Base-by-base conservation (phyloP, 169 alveolate species). In the Cryptosporidium meleagridis region DNA sequence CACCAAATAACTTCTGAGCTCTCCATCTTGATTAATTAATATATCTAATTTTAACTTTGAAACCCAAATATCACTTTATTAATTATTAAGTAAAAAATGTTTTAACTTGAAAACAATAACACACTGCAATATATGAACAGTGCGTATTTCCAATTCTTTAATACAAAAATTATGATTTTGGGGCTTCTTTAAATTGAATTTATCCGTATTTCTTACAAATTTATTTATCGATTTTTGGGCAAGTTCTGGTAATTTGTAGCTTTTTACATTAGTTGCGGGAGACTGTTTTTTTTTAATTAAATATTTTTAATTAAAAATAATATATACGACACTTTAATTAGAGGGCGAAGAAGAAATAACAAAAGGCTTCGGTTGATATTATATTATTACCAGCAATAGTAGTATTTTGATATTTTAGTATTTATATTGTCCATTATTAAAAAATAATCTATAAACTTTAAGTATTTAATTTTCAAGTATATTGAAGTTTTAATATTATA, bases 1-100 rank as follows among this genome's bases (percentile, higher is more conserved):
- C 89, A 80, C 89, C 89, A 80, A 80, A 80, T 48, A 26, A 23
- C 21, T 53, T 80, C 89, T 44, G 62, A 39, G 14, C 21, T 62
- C 39, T 80, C 75, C 75, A 80, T 80, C 31, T 10, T 67, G 12
- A 67, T 21, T 14, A 67, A 9, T 67, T 12, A 33, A 67, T n/a
- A 9, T n/a, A n/a, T 23, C 26, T 18, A 55, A n/a, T 23, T n/a
- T 6, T 8, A n/a, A 55, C 37, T 26, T 16, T 55, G 16, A 55
- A 8, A 3, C 35, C 67, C 67, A 55, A 53, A 55, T n/a, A 7
- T 14, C 8, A 26, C 39, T 12, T 6, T 55, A 55, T 23, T n/a
- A 55, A 23, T 2, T 55, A 55, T 21, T 8, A 55, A 55, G 23
- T 7, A 7, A 48, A 48, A 14, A 3, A 7, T 48, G n/a, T 48